A percentile compares a stretch with the other conserved stretches of the same genome.
Conservation (phyloP, 768 basidiomycete genomes). For the Tephrocybe rancida region DNA sequence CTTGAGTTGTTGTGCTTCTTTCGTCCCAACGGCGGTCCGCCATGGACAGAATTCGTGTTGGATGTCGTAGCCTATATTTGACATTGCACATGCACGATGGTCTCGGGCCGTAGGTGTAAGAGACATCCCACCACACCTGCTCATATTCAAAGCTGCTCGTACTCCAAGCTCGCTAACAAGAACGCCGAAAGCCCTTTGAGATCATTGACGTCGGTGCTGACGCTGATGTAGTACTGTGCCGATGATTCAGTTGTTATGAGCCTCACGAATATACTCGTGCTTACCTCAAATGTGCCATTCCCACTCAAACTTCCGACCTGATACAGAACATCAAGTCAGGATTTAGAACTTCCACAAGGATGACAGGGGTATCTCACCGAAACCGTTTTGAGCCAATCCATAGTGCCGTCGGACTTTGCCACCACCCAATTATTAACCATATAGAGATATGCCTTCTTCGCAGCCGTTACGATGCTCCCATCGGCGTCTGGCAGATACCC, state of each 20-base stretch:
- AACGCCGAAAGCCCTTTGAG: slow-evolving; percentile 16
- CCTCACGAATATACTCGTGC: not conserved
- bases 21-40: not conserved
- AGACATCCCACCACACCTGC: not conserved
- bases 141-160: slow-evolving; percentile 11
- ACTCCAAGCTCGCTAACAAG: slow-evolving; percentile 15
- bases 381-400: slow-evolving; percentile 17
- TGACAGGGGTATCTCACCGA: slow-evolving; percentile 5
- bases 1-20: slow-evolving; percentile 8
- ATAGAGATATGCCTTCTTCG: slow-evolving; percentile 44
- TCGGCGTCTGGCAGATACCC: slow-evolving; percentile 43
- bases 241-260: not conserved
- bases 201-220: slow-evolving; percentile 11
- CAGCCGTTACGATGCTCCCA: slow-evolving; percentile 38
- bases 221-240: slow-evolving; percentile 16
- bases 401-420: slow-evolving; percentile 10
- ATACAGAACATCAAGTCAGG: not conserved
- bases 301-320: slow-evolving; percentile 17
- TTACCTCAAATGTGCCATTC: slow-evolving; percentile 15
- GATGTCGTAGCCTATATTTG: not conserved
- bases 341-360: not conserved
- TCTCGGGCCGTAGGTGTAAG: not conserved
- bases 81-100: not conserved
- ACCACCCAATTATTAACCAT: slow-evolving; percentile 23
- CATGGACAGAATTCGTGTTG: not conserved